Evolutionary conservation across 2,329 filamentous ascomycete genomes (phyloP), one percentile per base, ranked within the genome.

Genomic region (Cladosporium sp.): DNA sequence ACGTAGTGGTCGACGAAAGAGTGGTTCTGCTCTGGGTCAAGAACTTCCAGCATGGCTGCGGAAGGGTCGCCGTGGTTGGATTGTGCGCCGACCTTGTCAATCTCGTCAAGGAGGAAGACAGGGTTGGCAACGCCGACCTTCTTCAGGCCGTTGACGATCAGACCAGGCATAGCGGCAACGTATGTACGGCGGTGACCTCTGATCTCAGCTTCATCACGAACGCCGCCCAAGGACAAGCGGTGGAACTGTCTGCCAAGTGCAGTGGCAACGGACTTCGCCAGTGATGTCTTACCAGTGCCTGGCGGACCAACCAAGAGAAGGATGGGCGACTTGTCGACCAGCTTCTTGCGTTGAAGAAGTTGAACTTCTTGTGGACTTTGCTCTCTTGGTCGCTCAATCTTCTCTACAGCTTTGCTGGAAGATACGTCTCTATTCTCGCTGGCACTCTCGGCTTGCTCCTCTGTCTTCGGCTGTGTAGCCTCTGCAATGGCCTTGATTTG

Each of bases 21-120:
- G 78, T 96, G 87, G 76, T 99, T 99, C 80, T 99, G 95, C 78
- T 99, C 95, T 0, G 95, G 95, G 75, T 99, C 95, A 55, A 99
- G 84, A 12, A 99, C 95, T 78, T 99, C 95, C 15, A 99, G 88
- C 94, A 99, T 97, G 10, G 95, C 95, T 26, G 95, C 95, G 24
- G 92, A 96, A 3, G 95, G 95, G 74, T 99, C 95, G 49, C 95
- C 95, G 71, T 99, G 93, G 78, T 95, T 91, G 77, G 94, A 98
- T 41, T 92, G 89, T 67, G 89, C 88, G 69, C 93, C 93, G 68
- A 99, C 87, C 84, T 99, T 99, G 83, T 99, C 95, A 72, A 99
- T 97, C 81, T 99, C 95, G 75, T 99, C 95, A 14, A 99, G 88
- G 55, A 99, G 81, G 80, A 99, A 92, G 65, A 99, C 94, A 0